Percentiles rank a stretch among this genome's conserved stretches.
Conservation (phyloP, 2,329 filamentous ascomycete species). For the Ceratocystis harringtonii region DNA sequence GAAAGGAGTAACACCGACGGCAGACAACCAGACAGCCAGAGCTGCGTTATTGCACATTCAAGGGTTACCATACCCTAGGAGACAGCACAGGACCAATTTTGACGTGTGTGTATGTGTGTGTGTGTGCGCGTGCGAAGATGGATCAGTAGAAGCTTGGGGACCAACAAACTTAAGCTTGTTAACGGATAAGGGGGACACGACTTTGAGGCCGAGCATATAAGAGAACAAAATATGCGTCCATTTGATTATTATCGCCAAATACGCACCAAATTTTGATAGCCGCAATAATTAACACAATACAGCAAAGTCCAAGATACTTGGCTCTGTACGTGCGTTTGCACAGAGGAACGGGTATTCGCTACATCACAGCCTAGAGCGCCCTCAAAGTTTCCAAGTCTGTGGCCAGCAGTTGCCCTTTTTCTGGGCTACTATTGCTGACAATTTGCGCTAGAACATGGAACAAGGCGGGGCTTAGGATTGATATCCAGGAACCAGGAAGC, state of each 20-base stretch:
- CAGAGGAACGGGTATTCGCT: neutral
- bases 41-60: neutral
- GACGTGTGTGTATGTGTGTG: no score
- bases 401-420: neutral
- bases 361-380: neutral
- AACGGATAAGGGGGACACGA: neutral
- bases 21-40: no score
- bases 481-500: neutral
- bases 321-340: neutral
- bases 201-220: neutral
- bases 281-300: neutral
- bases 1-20: neutral
- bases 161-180: neutral
- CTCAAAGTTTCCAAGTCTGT: neutral
- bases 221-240: neutral
- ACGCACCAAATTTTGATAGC: neutral
- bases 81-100: no score
- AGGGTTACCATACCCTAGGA: neutral
- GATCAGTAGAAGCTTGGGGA: neutral
- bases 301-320: neutral
- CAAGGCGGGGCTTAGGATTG: neutral
- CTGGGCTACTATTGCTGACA: neutral
- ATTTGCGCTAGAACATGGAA: neutral
- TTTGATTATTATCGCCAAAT: neutral
- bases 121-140: neutral